Percentiles rank a stretch among this genome's conserved stretches.
phyloP scores from a whole-genome alignment of 139 green algal genomes.

The Chlorella sorokiniana region DNA sequence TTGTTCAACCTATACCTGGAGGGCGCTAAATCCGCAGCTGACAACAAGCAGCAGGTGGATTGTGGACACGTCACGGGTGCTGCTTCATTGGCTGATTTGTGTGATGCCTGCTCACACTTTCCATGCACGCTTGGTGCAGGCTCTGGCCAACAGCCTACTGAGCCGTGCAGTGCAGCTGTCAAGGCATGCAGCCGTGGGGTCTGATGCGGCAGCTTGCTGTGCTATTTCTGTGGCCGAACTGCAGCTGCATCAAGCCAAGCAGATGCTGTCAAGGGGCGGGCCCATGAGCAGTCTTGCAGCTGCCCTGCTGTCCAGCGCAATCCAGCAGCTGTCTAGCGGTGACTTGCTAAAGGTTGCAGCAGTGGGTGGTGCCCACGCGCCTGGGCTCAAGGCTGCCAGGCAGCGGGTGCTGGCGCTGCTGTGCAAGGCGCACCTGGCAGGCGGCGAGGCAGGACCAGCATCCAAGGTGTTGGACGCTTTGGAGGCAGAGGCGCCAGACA shows the following conservation, averaged over 20 bases:
- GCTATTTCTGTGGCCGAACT: conserved; percentile 22
- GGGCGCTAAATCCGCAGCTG: conserved; percentile 1
- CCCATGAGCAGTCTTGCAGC: conserved; percentile 1
- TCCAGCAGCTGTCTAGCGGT: conserved; percentile 9
- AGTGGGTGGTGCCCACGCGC: neutral
- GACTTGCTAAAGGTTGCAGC: neutral
- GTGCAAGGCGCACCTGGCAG: conserved; percentile 31
- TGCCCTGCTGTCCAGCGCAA: neutral
- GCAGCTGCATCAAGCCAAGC: conserved; percentile 24
- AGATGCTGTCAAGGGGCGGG: conserved; percentile 11
- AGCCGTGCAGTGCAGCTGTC: conserved; percentile 27
- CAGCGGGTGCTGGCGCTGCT: conserved; percentile 20
- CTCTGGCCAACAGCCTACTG: conserved; percentile 37
- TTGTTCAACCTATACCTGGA: conserved; percentile 34
- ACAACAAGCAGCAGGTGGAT: conserved; percentile 23
- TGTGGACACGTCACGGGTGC: neutral
- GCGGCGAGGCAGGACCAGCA: conserved; percentile 4
- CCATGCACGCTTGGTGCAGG: neutral
- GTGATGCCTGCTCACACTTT: neutral
- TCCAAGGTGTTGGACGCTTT: conserved; percentile 13
- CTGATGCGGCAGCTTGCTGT: conserved; percentile 7
- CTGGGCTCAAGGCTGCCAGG: neutral
- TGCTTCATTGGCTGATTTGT: neutral
- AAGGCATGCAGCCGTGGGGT: conserved; percentile 5
- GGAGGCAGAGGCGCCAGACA: neutral